Evolutionary conservation across 306 rosid species (phyloP), one percentile per base, ranked within the genome.

Genomic region (Luffa aegyptiaca): DNA sequence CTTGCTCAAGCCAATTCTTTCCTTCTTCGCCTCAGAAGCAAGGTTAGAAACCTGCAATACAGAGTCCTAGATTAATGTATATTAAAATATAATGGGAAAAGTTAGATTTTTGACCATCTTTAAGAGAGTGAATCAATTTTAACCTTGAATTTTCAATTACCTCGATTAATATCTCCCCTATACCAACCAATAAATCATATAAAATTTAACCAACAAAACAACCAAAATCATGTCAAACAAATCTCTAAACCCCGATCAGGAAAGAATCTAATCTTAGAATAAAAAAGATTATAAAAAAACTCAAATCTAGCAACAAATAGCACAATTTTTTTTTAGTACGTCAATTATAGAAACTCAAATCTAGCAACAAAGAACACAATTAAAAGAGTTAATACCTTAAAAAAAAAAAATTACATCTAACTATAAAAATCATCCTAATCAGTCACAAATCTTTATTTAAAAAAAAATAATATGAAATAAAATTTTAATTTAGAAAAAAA

Each of bases 1-100:
- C 89, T 91, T 91, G 52, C 89, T 84, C 87, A 92, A 82, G 51
- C 85, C 80, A 33, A 64, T 87, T 82, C 91, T 91, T 85, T 90
- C 94, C 78, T 75, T 83, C 93, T 92, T 92, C 48, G 91, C 92
- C 81, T 91, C 93, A 31, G 90, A 85, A 62, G 90, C 88, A 85
- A 95, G 90, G 42, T 80, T 82, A 55, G 93, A 86, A 83, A 95
- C 96, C 98, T 95, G 87, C 83, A 78, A 73, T 11, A 12, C 2
- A 18, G 21, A 36, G 11, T 11, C 20, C 5, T 2, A 65, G 72
- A 61, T 61, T 31, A 31, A 41, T 31, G 68, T 61, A 26, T 64
- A 36, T 35, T 37, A 16, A 16, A 33, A 35, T 65, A 63, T 61
- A 31, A 26, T 26, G 41, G 35, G 37, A 53, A 52, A 53, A 1